phyloP scores from a whole-genome alignment of 345 rosid species.

The Brassica napus region Da-Ae NC_063436.1:29471501-29472000 shows the following conservation, averaged over 20 bases:
- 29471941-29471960: constrained; percentile 50
- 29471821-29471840: constrained; percentile 46
- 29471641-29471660: constrained; percentile 50
- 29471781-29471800: constrained; percentile 38
- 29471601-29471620: constrained; percentile 52
- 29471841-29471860: constrained; percentile 54
- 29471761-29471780: constrained; percentile 35
- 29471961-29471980: constrained; percentile 53
- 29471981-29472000: constrained; percentile 57
- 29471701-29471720: too few species aligned
- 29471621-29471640: constrained; percentile 49
- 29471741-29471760: constrained; percentile 46
- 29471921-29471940: constrained; percentile 55
- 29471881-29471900: constrained; percentile 54
- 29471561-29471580: constrained; percentile 53
- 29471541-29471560: constrained; percentile 44
- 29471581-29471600: constrained; percentile 57
- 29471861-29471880: constrained; percentile 61
- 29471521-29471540: constrained; percentile 41
- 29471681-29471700: constrained; percentile 44
- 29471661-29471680: constrained; percentile 52
- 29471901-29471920: constrained; percentile 52
- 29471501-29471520: constrained; percentile 39
- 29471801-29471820: constrained; percentile 49
- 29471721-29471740: constrained; percentile 54